Evolutionary conservation across 2,329 filamentous ascomycete species (phyloP).

Genomic region (Onygenales sp.): DNA sequence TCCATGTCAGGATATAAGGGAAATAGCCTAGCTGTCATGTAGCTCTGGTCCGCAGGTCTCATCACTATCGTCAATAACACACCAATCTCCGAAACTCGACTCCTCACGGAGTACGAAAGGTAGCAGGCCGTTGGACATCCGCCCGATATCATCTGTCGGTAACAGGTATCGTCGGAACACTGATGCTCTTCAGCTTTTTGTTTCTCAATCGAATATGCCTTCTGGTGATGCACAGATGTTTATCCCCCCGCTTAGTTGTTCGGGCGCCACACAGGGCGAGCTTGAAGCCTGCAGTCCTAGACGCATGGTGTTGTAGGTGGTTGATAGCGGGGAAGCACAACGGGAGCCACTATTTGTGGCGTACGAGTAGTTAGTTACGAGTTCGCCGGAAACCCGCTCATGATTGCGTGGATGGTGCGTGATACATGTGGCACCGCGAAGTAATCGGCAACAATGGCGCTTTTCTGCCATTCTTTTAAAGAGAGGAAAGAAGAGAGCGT

Average conservation of each 20-base stretch:
- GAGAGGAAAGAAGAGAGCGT: conserved; percentile 46
- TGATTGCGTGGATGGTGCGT: conserved; percentile 59
- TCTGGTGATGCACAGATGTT: conserved; percentile 54
- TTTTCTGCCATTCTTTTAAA: conserved; percentile 51
- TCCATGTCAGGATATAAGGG: neutral
- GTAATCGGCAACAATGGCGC: conserved; percentile 53
- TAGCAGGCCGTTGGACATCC: conserved; percentile 40
- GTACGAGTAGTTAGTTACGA: conserved; percentile 47
- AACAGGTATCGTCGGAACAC: conserved; percentile 55
- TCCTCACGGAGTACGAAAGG: conserved; percentile 38
- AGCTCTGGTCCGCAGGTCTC: conserved; percentile 49
- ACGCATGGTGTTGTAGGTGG: conserved; percentile 28
- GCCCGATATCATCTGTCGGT: conserved; percentile 52
- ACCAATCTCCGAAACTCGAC: conserved; percentile 39
- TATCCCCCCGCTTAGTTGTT: conserved; percentile 51
- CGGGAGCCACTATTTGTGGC: conserved; percentile 45
- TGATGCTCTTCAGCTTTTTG: conserved; percentile 52
- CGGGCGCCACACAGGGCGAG: conserved; percentile 48
- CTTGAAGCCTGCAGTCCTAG: conserved; percentile 49
- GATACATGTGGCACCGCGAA: conserved; percentile 62
- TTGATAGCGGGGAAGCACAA: conserved; percentile 18
- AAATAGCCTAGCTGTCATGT: conserved; percentile 1
- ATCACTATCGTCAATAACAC: conserved; percentile 51
- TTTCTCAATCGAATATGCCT: conserved; percentile 55
- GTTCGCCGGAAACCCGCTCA: conserved; percentile 56